Evolutionary conservation across 2,329 filamentous ascomycete species (phyloP), one percentile per base, ranked within the genome.

Genomic region (Botrytis byssoidea): DNA sequence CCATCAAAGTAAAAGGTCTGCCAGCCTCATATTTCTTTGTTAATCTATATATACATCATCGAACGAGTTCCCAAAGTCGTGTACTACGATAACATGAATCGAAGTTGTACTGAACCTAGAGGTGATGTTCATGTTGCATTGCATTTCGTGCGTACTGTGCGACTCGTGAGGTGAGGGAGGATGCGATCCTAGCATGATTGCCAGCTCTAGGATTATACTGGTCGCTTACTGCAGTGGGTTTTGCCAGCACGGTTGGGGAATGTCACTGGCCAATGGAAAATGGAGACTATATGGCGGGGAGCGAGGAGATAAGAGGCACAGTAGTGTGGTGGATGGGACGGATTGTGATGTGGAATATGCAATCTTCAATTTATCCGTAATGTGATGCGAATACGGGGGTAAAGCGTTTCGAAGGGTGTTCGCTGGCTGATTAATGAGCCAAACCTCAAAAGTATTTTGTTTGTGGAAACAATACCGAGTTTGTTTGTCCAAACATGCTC

Each of bases 171-270:
- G 35, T 32, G 65, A 55, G 35, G 25, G n/a, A 57, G 37, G n/a
- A 42, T 68, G 35, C 10, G 35, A 57, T 44, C 66, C 66, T 69
- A 22, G 66, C n/a, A 69, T 16, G 18, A 32, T 66, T 48, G 29
- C 20, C 44, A 48, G 32, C 18, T 48, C 25, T 59, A n/a, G 14
- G 51, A 9, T 37, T 18, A 35, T 48, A 67, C 66, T 37, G 48
- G 61, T 67, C 61, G 61, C 70, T 72, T 46, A 72, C 61, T 72
- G 44, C 44, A 55, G 35, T 71, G 22, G 46, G 16, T 9, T 57
- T 66, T 40, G 46, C 70, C 18, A 35, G 60, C n/a, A 71, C 66
- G 29, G 7, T 42, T 55, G 44, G n/a, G 22, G 63, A 66, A 42
- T 20, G 29, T 25, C 37, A 42, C 37, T 57, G 20, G 20, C 63